phyloP scores from a whole-genome alignment of 495 filamentous ascomycete species.

The Penicillium herquei region DNA sequence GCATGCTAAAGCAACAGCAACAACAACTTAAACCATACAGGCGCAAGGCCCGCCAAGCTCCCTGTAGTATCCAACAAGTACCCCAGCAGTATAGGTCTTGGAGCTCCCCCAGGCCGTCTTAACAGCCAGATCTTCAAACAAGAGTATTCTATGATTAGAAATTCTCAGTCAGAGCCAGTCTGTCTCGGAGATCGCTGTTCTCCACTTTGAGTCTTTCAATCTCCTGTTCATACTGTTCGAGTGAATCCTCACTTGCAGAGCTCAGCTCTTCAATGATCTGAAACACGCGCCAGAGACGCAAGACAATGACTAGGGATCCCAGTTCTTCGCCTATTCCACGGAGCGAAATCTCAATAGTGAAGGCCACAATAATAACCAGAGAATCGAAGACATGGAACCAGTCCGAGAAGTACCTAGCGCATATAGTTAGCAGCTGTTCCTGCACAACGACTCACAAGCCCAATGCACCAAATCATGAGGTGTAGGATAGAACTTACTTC shows the following conservation, averaged over 20 bases:
- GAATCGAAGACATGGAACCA: slow-evolving; percentile 66
- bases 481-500: slow-evolving; percentile 37
- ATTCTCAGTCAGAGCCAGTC: slow-evolving; percentile 20
- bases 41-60: no score
- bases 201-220: slow-evolving; percentile 45
- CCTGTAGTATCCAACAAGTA: no score
- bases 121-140: no score
- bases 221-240: slow-evolving; percentile 41
- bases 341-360: slow-evolving; percentile 56
- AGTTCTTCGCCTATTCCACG: slow-evolving; percentile 59
- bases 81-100: no score
- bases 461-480: background rate
- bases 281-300: slow-evolving; percentile 67
- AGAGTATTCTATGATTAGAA: no score
- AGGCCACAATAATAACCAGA: slow-evolving; percentile 57
- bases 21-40: no score
- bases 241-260: slow-evolving; percentile 55
- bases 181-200: slow-evolving; percentile 42
- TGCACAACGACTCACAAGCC: background rate
- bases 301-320: slow-evolving; percentile 58
- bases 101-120: no score
- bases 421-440: slow-evolving; percentile 17
- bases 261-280: slow-evolving; percentile 66
- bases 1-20: no score
- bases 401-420: slow-evolving; percentile 54